Percentiles rank a stretch among this genome's conserved stretches.
phyloP scores from a whole-genome alignment of 768 basidiomycete genomes.

The Lepiota brunneoincarnata region DNA sequence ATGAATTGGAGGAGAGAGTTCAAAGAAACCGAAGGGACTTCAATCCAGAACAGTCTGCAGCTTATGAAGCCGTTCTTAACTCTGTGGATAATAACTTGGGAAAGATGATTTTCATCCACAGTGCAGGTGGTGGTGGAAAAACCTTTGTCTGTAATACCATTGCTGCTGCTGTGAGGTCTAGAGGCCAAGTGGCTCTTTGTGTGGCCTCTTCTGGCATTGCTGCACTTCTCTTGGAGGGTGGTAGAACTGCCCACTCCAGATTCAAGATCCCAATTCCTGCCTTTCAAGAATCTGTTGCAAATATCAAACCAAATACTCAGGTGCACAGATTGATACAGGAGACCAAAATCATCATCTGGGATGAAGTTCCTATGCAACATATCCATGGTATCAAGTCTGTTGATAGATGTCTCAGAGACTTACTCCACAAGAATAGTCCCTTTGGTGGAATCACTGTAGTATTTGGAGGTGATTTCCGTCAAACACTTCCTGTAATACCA shows the following conservation, averaged over 20 bases:
- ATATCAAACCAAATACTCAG: background rate
- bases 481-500: too few species aligned
- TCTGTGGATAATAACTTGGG: slow-evolving; percentile 20
- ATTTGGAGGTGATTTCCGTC: background rate
- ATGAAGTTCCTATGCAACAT: too few species aligned
- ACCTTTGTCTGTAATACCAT: slow-evolving; percentile 40
- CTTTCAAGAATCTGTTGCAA: background rate
- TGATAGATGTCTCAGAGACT: background rate
- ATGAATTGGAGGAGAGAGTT: background rate
- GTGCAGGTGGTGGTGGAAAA: slow-evolving; percentile 43
- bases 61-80: slow-evolving; percentile 25
- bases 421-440: background rate
- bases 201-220: slow-evolving; percentile 50
- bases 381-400: too few species aligned
- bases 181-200: slow-evolving; percentile 37
- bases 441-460: slow-evolving; percentile 4
- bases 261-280: background rate
- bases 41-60: slow-evolving; percentile 26
- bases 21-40: background rate
- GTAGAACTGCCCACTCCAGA: background rate
- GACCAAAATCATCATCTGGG: too few species aligned
- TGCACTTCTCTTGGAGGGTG: background rate
- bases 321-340: too few species aligned
- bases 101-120: slow-evolving; percentile 35
- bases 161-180: slow-evolving; percentile 22